These are phyloP conservation scores for Diutina mesorugosa DNA, from an alignment of 1,139 yeast species.

Conservation along the genomic window DNA sequence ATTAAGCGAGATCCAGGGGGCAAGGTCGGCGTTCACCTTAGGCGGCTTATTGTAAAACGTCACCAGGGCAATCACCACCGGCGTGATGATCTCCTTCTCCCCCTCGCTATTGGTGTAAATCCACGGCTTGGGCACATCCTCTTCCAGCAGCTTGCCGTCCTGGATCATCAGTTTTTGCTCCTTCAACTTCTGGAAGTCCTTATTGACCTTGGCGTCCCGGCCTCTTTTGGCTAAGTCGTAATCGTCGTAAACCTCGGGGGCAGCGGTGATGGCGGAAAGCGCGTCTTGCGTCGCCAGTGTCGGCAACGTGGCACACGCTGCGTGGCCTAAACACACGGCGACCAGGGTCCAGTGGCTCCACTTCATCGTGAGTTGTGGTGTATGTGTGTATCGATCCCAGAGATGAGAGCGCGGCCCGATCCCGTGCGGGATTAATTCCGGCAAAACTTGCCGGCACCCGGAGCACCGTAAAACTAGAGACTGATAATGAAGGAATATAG, in stretches of 20 bases:
- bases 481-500: too few species aligned
- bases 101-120: constrained; percentile 51
- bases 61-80: constrained; percentile 72
- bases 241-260: neutral
- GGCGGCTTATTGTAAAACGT: constrained; percentile 71
- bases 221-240: neutral
- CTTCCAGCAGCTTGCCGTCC: constrained; percentile 5
- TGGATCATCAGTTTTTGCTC: constrained; percentile 7
- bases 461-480: too few species aligned
- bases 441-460: neutral
- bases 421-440: neutral
- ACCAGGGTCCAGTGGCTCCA: neutral
- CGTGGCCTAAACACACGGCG: neutral
- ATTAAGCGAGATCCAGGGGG: constrained; percentile 73
- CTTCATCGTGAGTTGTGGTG: neutral
- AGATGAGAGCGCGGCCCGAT: neutral
- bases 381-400: neutral
- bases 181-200: constrained; percentile 24
- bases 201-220: constrained; percentile 13
- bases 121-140: constrained; percentile 42
- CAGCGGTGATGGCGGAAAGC: neutral
- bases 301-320: neutral
- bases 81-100: constrained; percentile 54
- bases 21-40: constrained; percentile 48
- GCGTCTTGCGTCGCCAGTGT: neutral